These are phyloP conservation scores for Cystobasidiopsis lactophilus DNA, from an alignment of 768 basidiomycete genomes.

Conservation along the genomic window DNA sequence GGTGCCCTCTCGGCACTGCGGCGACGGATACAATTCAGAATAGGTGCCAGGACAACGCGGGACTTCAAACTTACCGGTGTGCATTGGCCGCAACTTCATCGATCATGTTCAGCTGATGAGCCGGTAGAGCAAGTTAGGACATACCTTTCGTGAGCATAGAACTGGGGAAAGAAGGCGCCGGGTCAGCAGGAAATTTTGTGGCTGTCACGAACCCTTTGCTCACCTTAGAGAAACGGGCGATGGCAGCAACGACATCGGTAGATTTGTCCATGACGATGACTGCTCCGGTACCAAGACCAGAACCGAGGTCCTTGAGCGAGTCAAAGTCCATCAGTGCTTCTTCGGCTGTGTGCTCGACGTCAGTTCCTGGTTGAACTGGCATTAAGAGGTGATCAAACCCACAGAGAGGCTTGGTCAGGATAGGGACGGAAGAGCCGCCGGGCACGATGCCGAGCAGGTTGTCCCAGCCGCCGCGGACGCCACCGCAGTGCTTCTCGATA, in stretches of 20 bases:
- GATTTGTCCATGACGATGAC: slow-evolving; percentile 99
- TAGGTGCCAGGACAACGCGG: too few relatives aligned
- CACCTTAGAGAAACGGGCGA: slow-evolving; percentile 81
- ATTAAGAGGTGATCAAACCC: slow-evolving; percentile 26
- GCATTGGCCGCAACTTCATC: background rate
- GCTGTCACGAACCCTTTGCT: too few relatives aligned
- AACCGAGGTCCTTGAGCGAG: slow-evolving; percentile 82
- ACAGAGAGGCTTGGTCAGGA: slow-evolving; percentile 84
- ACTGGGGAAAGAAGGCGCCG: too few relatives aligned
- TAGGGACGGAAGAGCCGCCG: slow-evolving; percentile 81
- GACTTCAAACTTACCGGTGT: background rate
- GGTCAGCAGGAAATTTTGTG: too few relatives aligned
- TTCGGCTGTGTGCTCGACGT: background rate
- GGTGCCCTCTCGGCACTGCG: slow-evolving; percentile 58
- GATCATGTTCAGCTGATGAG: slow-evolving; percentile 40
- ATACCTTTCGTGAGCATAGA: slow-evolving; percentile 97
- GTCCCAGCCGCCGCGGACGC: slow-evolving; percentile 84
- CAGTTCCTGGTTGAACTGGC: background rate
- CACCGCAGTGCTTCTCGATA: slow-evolving; percentile 90
- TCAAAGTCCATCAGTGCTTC: slow-evolving; percentile 78
- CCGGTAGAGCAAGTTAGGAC: slow-evolving; percentile 39
- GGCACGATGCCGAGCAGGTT: slow-evolving; percentile 93
- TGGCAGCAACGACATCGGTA: slow-evolving; percentile 81
- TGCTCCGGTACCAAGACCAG: slow-evolving; percentile 92
- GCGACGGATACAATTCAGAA: slow-evolving; percentile 12